These are phyloP conservation scores for Pythium aquatile DNA, from an alignment of 352 stramenopile species.

Conservation along the genomic window DNA sequence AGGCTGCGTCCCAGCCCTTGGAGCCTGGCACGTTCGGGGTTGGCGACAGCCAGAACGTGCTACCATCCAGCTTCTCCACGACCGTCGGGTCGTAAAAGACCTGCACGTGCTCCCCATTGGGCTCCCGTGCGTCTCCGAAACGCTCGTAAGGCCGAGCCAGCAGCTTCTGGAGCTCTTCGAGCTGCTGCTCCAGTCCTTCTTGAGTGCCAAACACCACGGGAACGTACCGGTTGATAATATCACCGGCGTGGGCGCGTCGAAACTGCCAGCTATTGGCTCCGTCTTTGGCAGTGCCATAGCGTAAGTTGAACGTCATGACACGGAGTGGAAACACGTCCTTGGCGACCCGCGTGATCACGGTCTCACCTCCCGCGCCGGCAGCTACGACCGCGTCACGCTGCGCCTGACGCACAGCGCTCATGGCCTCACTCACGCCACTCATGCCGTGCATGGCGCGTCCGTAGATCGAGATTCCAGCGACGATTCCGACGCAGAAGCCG, in stretches of 20 bases:
- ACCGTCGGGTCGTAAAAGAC: constrained; percentile 42
- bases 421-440: constrained; percentile 7
- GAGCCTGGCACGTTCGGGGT: constrained; percentile 23
- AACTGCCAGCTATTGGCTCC: constrained; percentile 33
- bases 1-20: constrained; percentile 29
- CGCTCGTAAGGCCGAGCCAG: constrained; percentile 32
- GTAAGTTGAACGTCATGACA: constrained; percentile 44
- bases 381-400: constrained; percentile 1
- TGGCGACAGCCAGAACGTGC: constrained; percentile 40
- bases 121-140: constrained; percentile 31
- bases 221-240: constrained; percentile 38
- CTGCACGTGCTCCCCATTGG: constrained; percentile 32
- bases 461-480: background rate
- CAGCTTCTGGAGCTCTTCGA: constrained; percentile 29
- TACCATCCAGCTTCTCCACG: constrained; percentile 31
- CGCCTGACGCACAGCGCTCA: constrained; percentile 8
- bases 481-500: background rate
- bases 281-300: constrained; percentile 31
- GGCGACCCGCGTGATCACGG: constrained; percentile 11
- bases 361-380: background rate
- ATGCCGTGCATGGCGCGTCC: constrained; percentile 7
- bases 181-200: constrained; percentile 34
- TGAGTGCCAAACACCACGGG: constrained; percentile 34
- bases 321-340: constrained; percentile 26
- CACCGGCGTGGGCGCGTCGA: constrained; percentile 34